Base-by-base conservation (phyloP, 2,329 filamentous ascomycete genomes). In the Ceratocystis harringtonii region DNA sequence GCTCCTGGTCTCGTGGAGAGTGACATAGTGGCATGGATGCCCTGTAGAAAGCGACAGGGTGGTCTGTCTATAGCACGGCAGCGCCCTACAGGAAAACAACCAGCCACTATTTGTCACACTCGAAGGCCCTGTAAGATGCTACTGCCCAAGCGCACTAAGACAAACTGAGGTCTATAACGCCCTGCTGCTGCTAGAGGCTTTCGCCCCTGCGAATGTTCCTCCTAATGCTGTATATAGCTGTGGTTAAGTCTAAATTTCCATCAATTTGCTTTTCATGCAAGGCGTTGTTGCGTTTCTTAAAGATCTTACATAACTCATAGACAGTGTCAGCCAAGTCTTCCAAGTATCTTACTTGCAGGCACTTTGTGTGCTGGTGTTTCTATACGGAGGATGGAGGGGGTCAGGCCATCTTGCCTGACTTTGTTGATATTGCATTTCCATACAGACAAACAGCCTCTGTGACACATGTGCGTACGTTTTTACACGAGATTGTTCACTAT, bases 271-370 rank as follows among this genome's bases (percentile, higher is more conserved):
- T 58, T 58, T 58, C 55, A 58, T 58, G 55, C 55, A 58, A 58
- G 55, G 55, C 55, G 55, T 12, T 52, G 22, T 25, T n/a, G 48
- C 50, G 50, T 8, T 32, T 58, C 55, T 58, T 58, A 36, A 58
- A 58, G 55, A 58, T 58, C 55, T 58, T 36, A 36, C 28, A 58
- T 36, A 58, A 36, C 55, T 36, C 55, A 58, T 15, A 32, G 30
- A 58, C 12, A 58, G 55, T 58, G 55, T 58, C 55, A 32, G 25
- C 55, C 55, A 58, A 58, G 55, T 58, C 55, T 58, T 58, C 55
- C 28, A 58, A 58, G 55, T 58, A 58, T 58, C 55, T 36, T 32
- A 32, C 25, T 25, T 52, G 19, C 48, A 52, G 48, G 19, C 25
- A 4, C 48, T 25, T 52, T 52, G 48, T 25, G 45, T 48, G 45